These are phyloP conservation scores for Protomyces gravidus DNA, from an alignment of 1,139 yeast genomes.

Conservation along the genomic window DNA sequence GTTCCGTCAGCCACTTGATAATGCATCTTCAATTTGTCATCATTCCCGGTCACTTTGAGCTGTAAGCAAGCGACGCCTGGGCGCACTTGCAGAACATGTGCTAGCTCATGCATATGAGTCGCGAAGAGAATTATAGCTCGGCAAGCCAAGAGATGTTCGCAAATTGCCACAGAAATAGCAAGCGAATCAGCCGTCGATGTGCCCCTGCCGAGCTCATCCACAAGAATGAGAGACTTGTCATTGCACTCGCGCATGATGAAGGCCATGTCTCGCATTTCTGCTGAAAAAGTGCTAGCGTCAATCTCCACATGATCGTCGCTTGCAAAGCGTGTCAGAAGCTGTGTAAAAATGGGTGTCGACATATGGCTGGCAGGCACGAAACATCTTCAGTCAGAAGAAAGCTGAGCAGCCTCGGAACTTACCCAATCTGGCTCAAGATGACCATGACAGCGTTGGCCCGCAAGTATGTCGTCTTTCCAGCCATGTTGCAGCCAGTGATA, in stretches of 20 bases:
- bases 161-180: conserved; percentile 73
- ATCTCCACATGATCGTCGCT: conserved; percentile 63
- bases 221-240: conserved; percentile 51
- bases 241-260: conserved; percentile 50
- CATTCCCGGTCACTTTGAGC: conserved; percentile 4
- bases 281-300: conserved; percentile 72
- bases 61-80: conserved; percentile 31
- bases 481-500: conserved; percentile 74
- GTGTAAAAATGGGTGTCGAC: conserved; percentile 55
- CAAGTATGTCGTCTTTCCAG: conserved; percentile 66
- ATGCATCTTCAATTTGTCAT: neutral
- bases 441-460: conserved; percentile 58
- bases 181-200: conserved; percentile 90
- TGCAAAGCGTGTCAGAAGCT: conserved; percentile 56
- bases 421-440: conserved; percentile 78
- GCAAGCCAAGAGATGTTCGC: conserved; percentile 54
- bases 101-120: conserved; percentile 32
- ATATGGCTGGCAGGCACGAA: conserved; percentile 62
- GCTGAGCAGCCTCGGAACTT: neutral
- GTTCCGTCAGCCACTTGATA: neutral
- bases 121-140: conserved; percentile 30
- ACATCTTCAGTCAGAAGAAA: conserved; percentile 39
- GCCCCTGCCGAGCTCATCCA: conserved; percentile 70
- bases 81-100: conserved; percentile 23
- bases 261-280: conserved; percentile 64